phyloP scores from a whole-genome alignment of 768 basidiomycete genomes.

The Hygrophoropsis aurantiaca region DNA sequence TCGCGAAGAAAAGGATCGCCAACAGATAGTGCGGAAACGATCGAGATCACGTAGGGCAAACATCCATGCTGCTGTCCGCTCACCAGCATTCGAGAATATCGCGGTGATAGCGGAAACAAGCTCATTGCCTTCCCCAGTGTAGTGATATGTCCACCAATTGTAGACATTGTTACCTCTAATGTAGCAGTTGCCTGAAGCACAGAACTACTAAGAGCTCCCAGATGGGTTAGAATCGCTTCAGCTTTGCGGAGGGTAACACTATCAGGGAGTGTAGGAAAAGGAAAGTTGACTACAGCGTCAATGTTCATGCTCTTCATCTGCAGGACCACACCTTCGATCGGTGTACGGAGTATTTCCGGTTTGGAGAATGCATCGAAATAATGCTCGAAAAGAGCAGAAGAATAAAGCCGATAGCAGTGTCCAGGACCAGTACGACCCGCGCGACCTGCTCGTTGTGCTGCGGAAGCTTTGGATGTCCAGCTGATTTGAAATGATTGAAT shows the following conservation, averaged over 20 bases:
- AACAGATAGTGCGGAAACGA: conserved; percentile 89
- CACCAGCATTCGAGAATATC: conserved; percentile 95
- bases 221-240: conserved; percentile 73
- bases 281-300: conserved; percentile 94
- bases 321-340: conserved; percentile 93
- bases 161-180: conserved; percentile 15
- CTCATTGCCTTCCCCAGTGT: conserved; percentile 91
- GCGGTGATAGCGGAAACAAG: conserved; percentile 88
- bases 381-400: conserved; percentile 91
- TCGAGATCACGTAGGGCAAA: conserved; percentile 85
- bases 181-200: conserved; percentile 20
- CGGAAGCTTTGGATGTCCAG: conserved; percentile 96
- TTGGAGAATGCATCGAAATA: conserved; percentile 84
- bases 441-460: conserved; percentile 91
- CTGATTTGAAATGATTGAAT: conserved; percentile 91
- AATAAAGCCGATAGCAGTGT: conserved; percentile 97
- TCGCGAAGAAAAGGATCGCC: conserved; percentile 96
- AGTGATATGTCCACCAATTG: conserved; percentile 69
- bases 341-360: conserved; percentile 93
- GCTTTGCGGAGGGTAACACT: conserved; percentile 71
- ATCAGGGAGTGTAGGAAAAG: conserved; percentile 96
- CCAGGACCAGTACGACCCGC: conserved; percentile 98
- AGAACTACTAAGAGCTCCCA: conserved; percentile 71
- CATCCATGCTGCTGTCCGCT: conserved; percentile 85
- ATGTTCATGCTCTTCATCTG: conserved; percentile 99